phyloP scores from a whole-genome alignment of 306 rosid species.

The Astragalus glycyphyllos region DNA sequence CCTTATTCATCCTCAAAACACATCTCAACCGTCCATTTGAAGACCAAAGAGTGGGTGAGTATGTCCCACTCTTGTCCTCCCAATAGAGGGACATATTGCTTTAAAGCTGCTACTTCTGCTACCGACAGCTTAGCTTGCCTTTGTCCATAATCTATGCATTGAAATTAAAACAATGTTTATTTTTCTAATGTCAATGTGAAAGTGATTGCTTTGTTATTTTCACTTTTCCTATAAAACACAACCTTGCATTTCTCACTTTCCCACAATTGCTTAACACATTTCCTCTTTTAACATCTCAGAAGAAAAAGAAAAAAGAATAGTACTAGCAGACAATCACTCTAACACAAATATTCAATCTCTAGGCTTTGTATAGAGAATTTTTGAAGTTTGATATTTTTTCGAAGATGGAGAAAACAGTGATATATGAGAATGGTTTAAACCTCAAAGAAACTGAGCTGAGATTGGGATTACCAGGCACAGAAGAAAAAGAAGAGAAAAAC shows the following conservation, averaged over 20 bases:
- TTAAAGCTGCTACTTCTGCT: slow-evolving; percentile 69
- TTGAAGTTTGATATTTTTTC: background rate
- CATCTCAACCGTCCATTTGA: slow-evolving; percentile 59
- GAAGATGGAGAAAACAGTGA: slow-evolving; percentile 60
- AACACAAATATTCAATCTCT: slow-evolving; percentile 5
- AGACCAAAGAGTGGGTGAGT: slow-evolving; percentile 56
- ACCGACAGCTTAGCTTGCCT: slow-evolving; percentile 82
- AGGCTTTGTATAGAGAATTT: background rate
- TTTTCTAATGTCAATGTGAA: background rate
- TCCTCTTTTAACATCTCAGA: background rate
- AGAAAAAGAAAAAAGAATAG: background rate
- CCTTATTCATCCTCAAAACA: slow-evolving; percentile 50
- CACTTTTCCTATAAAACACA: slow-evolving; percentile 50
- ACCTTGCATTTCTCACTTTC: slow-evolving; percentile 40
- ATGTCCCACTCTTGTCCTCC: slow-evolving; percentile 87
- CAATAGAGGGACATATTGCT: slow-evolving; percentile 57
- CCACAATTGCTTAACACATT: slow-evolving; percentile 8
- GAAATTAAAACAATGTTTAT: slow-evolving; percentile 12
- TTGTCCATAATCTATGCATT: slow-evolving; percentile 66
- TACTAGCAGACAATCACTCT: background rate
- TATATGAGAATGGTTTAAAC: slow-evolving; percentile 62
- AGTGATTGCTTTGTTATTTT: background rate
- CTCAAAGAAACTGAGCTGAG: slow-evolving; percentile 87
- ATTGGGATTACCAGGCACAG: slow-evolving; percentile 79
- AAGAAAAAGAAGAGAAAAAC: slow-evolving; percentile 38